These are phyloP conservation scores for Sugiyamaella novakii DNA, from an alignment of 1,139 yeast species.

Conservation along the genomic window DNA sequence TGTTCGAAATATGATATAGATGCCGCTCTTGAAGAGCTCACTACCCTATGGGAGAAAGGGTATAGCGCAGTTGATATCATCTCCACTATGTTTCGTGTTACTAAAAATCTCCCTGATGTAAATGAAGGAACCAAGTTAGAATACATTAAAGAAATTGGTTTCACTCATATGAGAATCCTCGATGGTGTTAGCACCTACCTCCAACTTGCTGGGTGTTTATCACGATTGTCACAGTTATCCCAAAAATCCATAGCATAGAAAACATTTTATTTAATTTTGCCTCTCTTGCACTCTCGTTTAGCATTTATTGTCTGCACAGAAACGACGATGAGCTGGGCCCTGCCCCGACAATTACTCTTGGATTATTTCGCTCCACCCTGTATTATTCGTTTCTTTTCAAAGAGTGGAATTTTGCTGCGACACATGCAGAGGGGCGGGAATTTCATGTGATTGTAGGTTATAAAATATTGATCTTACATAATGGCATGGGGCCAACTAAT, in stretches of 20 bases:
- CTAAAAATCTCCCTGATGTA: slow-evolving; percentile 70
- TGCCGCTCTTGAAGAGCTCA: slow-evolving; percentile 65
- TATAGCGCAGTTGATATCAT: slow-evolving; percentile 93
- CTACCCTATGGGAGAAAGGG: slow-evolving; percentile 81
- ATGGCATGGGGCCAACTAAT: too few relatives aligned
- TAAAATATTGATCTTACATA: too few relatives aligned
- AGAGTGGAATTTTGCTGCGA: too few relatives aligned
- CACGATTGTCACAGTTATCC: slow-evolving; percentile 51
- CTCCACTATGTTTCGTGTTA: slow-evolving; percentile 84
- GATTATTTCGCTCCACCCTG: too few relatives aligned
- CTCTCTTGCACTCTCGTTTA: too few relatives aligned
- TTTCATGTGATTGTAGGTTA: too few relatives aligned
- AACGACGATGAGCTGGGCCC: too few relatives aligned
- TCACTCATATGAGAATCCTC: slow-evolving; percentile 84
- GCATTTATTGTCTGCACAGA: too few relatives aligned
- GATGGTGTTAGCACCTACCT: slow-evolving; percentile 91
- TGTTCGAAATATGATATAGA: slow-evolving; percentile 58
- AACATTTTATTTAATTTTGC: not conserved
- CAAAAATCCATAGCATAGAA: slow-evolving; percentile 6
- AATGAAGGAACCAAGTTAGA: slow-evolving; percentile 71
- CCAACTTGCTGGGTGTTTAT: slow-evolving; percentile 81
- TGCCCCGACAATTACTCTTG: too few relatives aligned
- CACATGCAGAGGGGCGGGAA: too few relatives aligned
- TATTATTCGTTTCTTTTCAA: too few relatives aligned
- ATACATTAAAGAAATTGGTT: slow-evolving; percentile 82